phyloP scores from a whole-genome alignment of 2,329 filamentous ascomycete species.

The Fusarium humuli region DNA sequence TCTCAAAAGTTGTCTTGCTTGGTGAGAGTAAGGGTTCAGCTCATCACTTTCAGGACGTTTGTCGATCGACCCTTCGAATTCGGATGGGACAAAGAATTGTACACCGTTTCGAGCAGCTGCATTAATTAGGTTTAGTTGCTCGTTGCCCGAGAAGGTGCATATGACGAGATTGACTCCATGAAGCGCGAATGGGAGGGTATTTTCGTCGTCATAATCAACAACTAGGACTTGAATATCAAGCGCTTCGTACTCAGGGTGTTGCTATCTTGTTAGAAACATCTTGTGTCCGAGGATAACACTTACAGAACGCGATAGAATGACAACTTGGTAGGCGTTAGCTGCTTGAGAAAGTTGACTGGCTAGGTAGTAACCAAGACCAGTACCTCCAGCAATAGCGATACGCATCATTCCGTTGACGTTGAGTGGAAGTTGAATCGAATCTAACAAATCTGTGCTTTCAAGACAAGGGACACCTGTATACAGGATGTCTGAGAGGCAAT shows the following conservation, averaged over 20 bases:
- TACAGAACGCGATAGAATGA: constrained; percentile 73
- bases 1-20: constrained; percentile 67
- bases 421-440: neutral
- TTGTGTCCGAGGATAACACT: constrained; percentile 5
- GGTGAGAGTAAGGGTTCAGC: constrained; percentile 64
- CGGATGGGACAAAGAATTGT: constrained; percentile 77
- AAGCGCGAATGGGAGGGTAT: constrained; percentile 72
- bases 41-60: constrained; percentile 67
- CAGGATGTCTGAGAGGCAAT: neutral
- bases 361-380: constrained; percentile 59
- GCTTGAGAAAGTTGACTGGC: constrained; percentile 67
- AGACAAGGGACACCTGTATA: neutral
- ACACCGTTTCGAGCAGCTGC: constrained; percentile 74
- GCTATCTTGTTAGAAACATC: constrained; percentile 53
- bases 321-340: constrained; percentile 71
- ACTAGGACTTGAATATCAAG: constrained; percentile 73
- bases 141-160: constrained; percentile 74
- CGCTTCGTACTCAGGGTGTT: constrained; percentile 64
- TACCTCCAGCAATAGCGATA: constrained; percentile 61
- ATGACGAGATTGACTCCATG: constrained; percentile 79
- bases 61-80: constrained; percentile 75
- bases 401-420: constrained; percentile 56
- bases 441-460: neutral
- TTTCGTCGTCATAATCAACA: constrained; percentile 73
- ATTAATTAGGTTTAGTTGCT: constrained; percentile 78